Percentiles rank a stretch among this genome's conserved stretches.
Evolutionary conservation across 129 eudicot genomes (phyloP).

Genomic region (Tagetes erecta): DNA sequence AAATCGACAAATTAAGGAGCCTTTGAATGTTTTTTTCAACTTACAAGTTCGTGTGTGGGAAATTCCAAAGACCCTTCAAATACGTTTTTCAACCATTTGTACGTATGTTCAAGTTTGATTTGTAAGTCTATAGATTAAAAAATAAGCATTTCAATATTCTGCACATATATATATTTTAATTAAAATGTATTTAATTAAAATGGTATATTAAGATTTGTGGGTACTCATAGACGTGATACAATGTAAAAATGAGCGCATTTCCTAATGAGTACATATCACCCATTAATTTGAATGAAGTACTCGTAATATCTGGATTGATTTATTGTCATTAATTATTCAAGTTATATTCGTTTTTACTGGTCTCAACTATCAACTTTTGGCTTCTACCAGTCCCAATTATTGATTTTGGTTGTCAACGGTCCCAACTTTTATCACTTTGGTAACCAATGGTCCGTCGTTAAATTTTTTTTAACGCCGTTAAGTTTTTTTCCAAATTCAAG

Average conservation of each 20-base stretch:
- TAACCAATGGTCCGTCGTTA: no score
- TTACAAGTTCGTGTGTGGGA: slow-evolving; percentile 14
- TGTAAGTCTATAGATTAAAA: neutral
- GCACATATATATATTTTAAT: no score
- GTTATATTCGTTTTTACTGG: no score
- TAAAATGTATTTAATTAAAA: neutral
- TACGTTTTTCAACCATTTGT: slow-evolving; percentile 30
- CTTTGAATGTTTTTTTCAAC: slow-evolving; percentile 36
- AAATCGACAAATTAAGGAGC: slow-evolving; percentile 15
- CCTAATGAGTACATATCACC: neutral
- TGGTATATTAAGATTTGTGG: neutral
- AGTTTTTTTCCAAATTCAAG: no score
- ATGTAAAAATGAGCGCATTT: neutral
- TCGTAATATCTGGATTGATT: neutral
- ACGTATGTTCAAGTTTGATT: slow-evolving; percentile 12
- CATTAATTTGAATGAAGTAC: neutral
- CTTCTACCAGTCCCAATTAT: no score
- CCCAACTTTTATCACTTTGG: no score
- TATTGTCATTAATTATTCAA: neutral
- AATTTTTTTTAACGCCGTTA: no score
- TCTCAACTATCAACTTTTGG: no score
- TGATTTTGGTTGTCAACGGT: no score
- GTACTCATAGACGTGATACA: no score
- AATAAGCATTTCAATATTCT: no score
- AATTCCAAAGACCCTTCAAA: slow-evolving; percentile 40